Conservation (phyloP, 495 filamentous ascomycete genomes). For the Penicillium cataractarum region DNA sequence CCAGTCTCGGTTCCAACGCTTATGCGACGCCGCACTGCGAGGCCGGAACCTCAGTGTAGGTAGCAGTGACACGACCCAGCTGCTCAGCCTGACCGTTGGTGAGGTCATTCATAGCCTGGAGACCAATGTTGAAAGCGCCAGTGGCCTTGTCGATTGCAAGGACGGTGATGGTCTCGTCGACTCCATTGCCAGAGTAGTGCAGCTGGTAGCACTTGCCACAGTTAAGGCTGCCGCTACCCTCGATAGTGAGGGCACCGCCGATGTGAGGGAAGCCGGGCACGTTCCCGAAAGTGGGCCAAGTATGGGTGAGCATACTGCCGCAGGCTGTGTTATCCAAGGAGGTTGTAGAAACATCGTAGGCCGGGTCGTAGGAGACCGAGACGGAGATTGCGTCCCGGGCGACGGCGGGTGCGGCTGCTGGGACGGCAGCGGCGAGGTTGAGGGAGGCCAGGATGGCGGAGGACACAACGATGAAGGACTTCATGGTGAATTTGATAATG, state of each 20-base stretch:
- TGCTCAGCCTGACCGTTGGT: constrained; percentile 58
- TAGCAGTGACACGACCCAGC: constrained; percentile 60
- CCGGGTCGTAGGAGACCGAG: constrained; percentile 43
- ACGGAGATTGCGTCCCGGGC: constrained; percentile 21
- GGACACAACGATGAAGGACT: constrained; percentile 25
- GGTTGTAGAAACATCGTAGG: constrained; percentile 37
- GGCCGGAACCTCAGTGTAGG: constrained; percentile 45
- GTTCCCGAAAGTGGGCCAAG: constrained; percentile 62
- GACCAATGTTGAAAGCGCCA: constrained; percentile 65
- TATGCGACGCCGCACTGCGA: constrained; percentile 47
- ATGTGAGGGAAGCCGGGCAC: constrained; percentile 62
- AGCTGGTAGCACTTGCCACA: constrained; percentile 76
- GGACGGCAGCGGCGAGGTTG: constrained; percentile 22
- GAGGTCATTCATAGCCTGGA: constrained; percentile 66
- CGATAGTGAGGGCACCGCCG: constrained; percentile 63
- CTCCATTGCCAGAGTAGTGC: constrained; percentile 46
- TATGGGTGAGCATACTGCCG: background rate
- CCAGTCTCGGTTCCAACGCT: background rate
- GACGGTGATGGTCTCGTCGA: constrained; percentile 62
- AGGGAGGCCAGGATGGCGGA: constrained; percentile 25
- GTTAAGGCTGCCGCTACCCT: constrained; percentile 58
- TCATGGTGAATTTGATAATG: constrained; percentile 18
- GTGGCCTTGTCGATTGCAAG: constrained; percentile 67
- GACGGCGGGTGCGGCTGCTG: constrained; percentile 5
- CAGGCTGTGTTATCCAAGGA: constrained; percentile 64